These are phyloP conservation scores for Cyclotella choctawhatcheeana DNA, from an alignment of 108 stramenopile species.

Conservation along the genomic window DNA sequence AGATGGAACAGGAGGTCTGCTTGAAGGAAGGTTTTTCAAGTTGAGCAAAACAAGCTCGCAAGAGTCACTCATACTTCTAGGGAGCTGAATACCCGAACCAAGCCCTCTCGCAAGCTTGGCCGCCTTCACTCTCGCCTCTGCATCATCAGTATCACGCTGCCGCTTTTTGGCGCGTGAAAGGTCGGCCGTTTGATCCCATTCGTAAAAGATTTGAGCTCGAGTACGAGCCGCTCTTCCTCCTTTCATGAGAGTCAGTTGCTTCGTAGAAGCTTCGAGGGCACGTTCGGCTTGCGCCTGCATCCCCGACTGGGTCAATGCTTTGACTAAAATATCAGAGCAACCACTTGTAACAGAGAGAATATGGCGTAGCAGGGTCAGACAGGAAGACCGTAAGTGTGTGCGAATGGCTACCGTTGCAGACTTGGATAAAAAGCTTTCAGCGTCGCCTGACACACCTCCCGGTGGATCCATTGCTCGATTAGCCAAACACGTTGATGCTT, in stretches of 20 bases:
- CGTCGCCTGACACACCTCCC: constrained; percentile 37
- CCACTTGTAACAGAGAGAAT: constrained; percentile 80
- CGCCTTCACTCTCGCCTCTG: constrained; percentile 77
- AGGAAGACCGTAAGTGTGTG: constrained; percentile 75
- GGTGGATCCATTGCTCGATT: constrained; percentile 78
- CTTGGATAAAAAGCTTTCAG: constrained; percentile 40
- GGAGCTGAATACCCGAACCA: constrained; percentile 88
- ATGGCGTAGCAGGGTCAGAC: constrained; percentile 83
- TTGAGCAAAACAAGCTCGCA: constrained; percentile 85
- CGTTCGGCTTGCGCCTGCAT: constrained; percentile 89
- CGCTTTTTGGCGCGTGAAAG: constrained; percentile 70
- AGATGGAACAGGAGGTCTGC: constrained; percentile 51
- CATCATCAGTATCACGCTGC: constrained; percentile 84
- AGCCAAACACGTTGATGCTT: constrained; percentile 76
- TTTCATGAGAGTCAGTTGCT: constrained; percentile 77
- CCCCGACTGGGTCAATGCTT: constrained; percentile 60
- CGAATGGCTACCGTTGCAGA: constrained; percentile 61
- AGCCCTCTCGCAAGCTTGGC: constrained; percentile 85
- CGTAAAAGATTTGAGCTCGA: constrained; percentile 83
- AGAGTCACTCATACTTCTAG: constrained; percentile 78
- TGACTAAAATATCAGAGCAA: constrained; percentile 60
- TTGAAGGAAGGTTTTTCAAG: constrained; percentile 67
- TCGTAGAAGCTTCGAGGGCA: constrained; percentile 79
- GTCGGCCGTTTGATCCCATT: constrained; percentile 79
- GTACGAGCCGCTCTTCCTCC: constrained; percentile 88